Evolutionary conservation across 108 stramenopile genomes (phyloP), one percentile per base, ranked within the genome.

Genomic region (Nannochloropsis gaditana): DNA sequence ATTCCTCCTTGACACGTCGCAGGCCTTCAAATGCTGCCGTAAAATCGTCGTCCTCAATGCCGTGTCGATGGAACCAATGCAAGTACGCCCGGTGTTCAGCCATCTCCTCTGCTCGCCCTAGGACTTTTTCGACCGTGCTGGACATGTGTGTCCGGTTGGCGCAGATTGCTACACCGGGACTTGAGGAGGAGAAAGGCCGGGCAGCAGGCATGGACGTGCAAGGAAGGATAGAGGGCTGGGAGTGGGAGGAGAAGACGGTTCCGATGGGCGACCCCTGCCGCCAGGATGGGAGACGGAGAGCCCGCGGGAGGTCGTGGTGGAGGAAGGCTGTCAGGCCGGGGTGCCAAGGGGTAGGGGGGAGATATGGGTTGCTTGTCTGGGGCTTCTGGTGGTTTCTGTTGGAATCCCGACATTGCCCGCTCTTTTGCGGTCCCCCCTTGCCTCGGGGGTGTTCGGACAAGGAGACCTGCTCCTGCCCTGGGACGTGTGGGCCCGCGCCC

Each of bases 31-130:
- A 86, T 11, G 86, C 86, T 41, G 73, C 83, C 73, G 79, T 17
- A 43, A 86, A 86, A 44, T 86, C 86, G 41, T 82, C 86, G 11
- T 86, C 86, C 44, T 86, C 86, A 73, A 86, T n/a, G 3, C 86
- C 86, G 41, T 86, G 44, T 41, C 86, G 86, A 44, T 83, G 41
- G 79, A 83, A 86, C 86, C 86, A 86, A 41, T 86, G 86, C 43
- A 86, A 41, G 86, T 86, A 86, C 1, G 86, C 86, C 31, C 86
- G 31, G 5, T 50, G 82, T 5, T 15, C 21, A 21, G 83, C 83
- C 83, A 83, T 86, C 42, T 44, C 79, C 43, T 86, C 86, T 41
- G 86, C 86, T 45, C 79, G 21, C 19, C 41, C 11, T 17, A 86
- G 45, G 41, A 86, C 82, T 44, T 45, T 81, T 9, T 44, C 17